These are phyloP conservation scores for Corymbia calophylla DNA, from an alignment of 441 rosid species.

Conservation along the genomic window DNA sequence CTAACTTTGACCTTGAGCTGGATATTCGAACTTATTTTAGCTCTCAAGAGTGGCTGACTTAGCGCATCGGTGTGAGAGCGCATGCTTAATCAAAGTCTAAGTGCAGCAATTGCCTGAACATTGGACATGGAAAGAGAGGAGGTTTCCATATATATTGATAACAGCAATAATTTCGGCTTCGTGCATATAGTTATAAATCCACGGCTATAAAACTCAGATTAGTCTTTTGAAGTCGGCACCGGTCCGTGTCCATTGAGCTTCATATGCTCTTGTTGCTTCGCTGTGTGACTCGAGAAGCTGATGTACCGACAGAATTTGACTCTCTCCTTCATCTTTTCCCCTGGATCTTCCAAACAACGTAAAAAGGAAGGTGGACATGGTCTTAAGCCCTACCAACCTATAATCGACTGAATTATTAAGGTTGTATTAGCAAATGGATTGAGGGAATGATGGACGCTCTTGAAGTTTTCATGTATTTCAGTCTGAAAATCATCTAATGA, in stretches of 20 bases:
- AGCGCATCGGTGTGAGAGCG: rapidly evolving
- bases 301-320: not conserved
- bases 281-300: not conserved
- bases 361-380: too few relatives aligned
- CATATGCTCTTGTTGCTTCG: not conserved
- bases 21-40: too few relatives aligned
- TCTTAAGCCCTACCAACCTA: too few relatives aligned
- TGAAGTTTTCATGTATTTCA: not conserved
- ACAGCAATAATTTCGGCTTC: not conserved
- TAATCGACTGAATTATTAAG: not conserved
- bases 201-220: not conserved
- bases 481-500: not conserved
- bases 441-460: not conserved
- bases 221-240: not conserved
- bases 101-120: too few relatives aligned
- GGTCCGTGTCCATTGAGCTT: not conserved
- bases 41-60: too few relatives aligned
- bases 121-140: too few relatives aligned
- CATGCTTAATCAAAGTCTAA: too few relatives aligned
- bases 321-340: too few relatives aligned
- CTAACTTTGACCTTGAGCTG: too few relatives aligned
- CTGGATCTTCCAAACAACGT: too few relatives aligned
- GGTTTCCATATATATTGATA: too few relatives aligned
- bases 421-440: not conserved
- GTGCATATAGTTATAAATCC: not conserved